phyloP scores from a whole-genome alignment of 2,329 filamentous ascomycete species.

The Elsinoe fawcettii region DNA sequence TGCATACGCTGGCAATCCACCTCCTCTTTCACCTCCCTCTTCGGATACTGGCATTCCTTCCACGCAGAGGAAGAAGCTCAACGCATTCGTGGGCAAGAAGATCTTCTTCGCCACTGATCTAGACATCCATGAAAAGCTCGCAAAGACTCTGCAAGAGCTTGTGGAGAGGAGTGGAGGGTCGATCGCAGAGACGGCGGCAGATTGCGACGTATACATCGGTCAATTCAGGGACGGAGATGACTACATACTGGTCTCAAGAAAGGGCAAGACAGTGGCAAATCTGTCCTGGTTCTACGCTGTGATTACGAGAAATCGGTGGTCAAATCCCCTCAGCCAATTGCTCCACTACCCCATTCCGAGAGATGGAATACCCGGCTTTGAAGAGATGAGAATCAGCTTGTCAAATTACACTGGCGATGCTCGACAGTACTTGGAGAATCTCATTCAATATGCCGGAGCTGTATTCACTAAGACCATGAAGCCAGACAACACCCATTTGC shows the following conservation, averaged over 20 bases:
- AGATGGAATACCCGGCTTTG: conserved; percentile 70
- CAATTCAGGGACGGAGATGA: conserved; percentile 75
- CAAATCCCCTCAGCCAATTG: conserved; percentile 70
- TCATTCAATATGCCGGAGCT: conserved; percentile 75
- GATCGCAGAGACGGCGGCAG: conserved; percentile 56
- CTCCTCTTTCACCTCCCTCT: conserved; percentile 30
- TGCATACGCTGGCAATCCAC: conserved; percentile 37
- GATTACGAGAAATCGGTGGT: conserved; percentile 83
- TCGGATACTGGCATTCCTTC: conserved; percentile 29
- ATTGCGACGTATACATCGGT: conserved; percentile 78
- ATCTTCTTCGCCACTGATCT: conserved; percentile 73
- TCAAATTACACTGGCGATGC: conserved; percentile 97
- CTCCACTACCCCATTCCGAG: conserved; percentile 83
- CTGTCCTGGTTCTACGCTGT: conserved; percentile 89
- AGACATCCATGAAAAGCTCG: conserved; percentile 58
- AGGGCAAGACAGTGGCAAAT: conserved; percentile 79
- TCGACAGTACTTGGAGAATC: conserved; percentile 83
- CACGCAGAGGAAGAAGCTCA: conserved; percentile 46
- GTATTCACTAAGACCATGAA: conserved; percentile 93
- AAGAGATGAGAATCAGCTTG: conserved; percentile 69
- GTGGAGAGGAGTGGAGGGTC: conserved; percentile 64
- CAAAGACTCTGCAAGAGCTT: conserved; percentile 60
- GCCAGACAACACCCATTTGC: conserved; percentile 87
- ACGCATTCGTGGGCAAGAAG: conserved; percentile 69
- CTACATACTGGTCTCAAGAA: conserved; percentile 68